These are phyloP conservation scores for Phytophthora hybrid DNA, from an alignment of 352 stramenopile species.

Conservation along the genomic window DNA sequence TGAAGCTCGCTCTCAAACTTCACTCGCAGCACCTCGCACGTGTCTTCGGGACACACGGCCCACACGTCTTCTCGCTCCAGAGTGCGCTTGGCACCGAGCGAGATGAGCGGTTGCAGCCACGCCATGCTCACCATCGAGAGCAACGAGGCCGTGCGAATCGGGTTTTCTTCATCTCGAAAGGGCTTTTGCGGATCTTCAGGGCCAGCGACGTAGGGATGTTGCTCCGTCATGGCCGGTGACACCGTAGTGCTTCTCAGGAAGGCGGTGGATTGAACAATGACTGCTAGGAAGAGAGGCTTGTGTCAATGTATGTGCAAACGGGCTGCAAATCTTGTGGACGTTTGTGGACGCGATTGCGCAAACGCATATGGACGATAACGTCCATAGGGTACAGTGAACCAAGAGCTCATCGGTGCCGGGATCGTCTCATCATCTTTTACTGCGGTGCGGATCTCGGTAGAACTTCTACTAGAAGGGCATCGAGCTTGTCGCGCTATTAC, in stretches of 20 bases:
- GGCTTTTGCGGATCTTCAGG: conserved; percentile 1
- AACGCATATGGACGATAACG: conserved; percentile 16
- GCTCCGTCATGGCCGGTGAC: conserved; percentile 6
- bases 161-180: conserved; percentile 39
- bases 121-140: conserved; percentile 37
- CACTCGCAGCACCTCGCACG: conserved; percentile 26
- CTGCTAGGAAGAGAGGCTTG: background rate
- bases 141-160: conserved; percentile 35
- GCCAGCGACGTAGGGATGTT: conserved; percentile 19
- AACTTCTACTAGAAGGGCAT: too few species aligned
- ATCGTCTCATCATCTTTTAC: too few species aligned
- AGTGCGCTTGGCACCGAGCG: conserved; percentile 37
- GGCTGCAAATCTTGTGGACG: conserved; percentile 6
- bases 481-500: too few species aligned
- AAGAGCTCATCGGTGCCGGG: background rate
- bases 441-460: too few species aligned
- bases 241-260: background rate
- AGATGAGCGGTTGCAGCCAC: conserved; percentile 50
- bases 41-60: conserved; percentile 35
- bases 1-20: conserved; percentile 32
- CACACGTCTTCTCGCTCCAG: conserved; percentile 46
- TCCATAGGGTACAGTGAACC: background rate
- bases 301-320: conserved; percentile 20
- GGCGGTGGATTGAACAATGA: conserved; percentile 27
- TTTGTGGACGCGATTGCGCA: conserved; percentile 22